phyloP scores from a whole-genome alignment of 1,284 basidiomycete genomes.

The Cronartium quercuum region DNA sequence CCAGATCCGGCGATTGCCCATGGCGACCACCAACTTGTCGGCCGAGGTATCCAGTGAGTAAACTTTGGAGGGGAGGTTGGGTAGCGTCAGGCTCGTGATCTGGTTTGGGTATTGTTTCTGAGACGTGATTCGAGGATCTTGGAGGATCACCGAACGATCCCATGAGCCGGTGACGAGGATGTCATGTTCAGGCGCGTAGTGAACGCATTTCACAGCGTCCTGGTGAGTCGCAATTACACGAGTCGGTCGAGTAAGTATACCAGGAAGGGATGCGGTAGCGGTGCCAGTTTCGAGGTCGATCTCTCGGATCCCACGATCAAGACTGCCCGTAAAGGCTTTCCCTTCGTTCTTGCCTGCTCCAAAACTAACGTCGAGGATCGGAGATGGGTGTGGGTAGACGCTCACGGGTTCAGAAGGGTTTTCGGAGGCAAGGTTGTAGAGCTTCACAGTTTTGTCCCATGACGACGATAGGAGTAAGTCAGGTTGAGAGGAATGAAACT shows the following conservation, averaged over 20 bases:
- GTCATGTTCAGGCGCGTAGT: slow-evolving; percentile 10
- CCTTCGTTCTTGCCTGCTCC: slow-evolving; percentile 22
- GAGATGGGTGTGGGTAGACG: slow-evolving; percentile 30
- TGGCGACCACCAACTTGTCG: slow-evolving; percentile 73
- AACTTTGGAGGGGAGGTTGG: slow-evolving; percentile 70
- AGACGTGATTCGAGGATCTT: slow-evolving; percentile 61
- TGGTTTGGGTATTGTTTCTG: slow-evolving; percentile 51
- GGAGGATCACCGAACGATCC: slow-evolving; percentile 80
- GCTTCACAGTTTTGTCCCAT: slow-evolving; percentile 34
- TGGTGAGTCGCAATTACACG: slow-evolving; percentile 35
- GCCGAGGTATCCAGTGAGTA: slow-evolving; percentile 71
- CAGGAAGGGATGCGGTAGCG: background rate
- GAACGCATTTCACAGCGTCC: slow-evolving; percentile 37
- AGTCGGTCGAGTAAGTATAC: slow-evolving; percentile 8
- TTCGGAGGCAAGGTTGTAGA: background rate
- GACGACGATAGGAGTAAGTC: slow-evolving; percentile 19
- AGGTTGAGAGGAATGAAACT: background rate
- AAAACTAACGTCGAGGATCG: slow-evolving; percentile 30
- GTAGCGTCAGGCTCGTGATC: slow-evolving; percentile 55
- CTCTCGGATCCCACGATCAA: slow-evolving; percentile 37
- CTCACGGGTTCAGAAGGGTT: slow-evolving; percentile 7
- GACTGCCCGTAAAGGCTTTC: slow-evolving; percentile 25
- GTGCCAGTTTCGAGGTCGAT: slow-evolving; percentile 15
- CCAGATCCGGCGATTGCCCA: slow-evolving; percentile 79
- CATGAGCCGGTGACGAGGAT: slow-evolving; percentile 74